Percentiles rank a stretch among this genome's conserved stretches.
These are phyloP conservation scores for Deinandra increscens DNA, from an alignment of 129 eudicot species.

Conservation along the genomic window DNA sequence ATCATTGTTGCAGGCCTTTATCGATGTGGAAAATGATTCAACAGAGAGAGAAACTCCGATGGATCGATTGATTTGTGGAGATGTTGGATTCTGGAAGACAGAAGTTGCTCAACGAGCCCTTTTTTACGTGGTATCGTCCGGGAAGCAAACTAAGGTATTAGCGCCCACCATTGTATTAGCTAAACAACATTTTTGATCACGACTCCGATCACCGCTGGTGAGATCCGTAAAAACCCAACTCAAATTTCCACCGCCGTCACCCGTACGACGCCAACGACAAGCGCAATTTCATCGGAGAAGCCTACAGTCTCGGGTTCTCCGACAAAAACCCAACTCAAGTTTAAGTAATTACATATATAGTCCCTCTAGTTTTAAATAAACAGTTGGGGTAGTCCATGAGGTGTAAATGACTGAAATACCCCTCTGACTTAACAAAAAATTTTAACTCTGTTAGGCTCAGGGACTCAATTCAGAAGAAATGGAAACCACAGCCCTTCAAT, in stretches of 20 bases:
- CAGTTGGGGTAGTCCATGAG: too few species aligned
- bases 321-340: too few species aligned
- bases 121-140: slow-evolving; percentile 79
- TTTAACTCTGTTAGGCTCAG: too few species aligned
- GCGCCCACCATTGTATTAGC: slow-evolving; percentile 97
- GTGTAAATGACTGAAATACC: too few species aligned
- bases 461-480: too few species aligned
- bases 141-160: slow-evolving; percentile 91
- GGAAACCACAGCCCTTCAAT: too few species aligned
- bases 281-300: slow-evolving; percentile 41
- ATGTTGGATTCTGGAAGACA: slow-evolving; percentile 96
- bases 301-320: slow-evolving; percentile 33
- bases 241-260: slow-evolving; percentile 37
- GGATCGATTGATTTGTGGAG: slow-evolving; percentile 96
- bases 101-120: slow-evolving; percentile 97
- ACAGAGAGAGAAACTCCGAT: slow-evolving; percentile 92
- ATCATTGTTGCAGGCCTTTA: slow-evolving; percentile 57
- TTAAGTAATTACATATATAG: too few species aligned
- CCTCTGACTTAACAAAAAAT: too few species aligned
- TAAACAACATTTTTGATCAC: slow-evolving; percentile 75
- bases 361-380: too few species aligned
- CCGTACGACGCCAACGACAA: slow-evolving; percentile 37
- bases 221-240: slow-evolving; percentile 40
- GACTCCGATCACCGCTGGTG: slow-evolving; percentile 45
- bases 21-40: slow-evolving; percentile 86